Evolutionary conservation across 2,329 filamentous ascomycete genomes (phyloP).

Genomic region (Fusarium sp.): DNA sequence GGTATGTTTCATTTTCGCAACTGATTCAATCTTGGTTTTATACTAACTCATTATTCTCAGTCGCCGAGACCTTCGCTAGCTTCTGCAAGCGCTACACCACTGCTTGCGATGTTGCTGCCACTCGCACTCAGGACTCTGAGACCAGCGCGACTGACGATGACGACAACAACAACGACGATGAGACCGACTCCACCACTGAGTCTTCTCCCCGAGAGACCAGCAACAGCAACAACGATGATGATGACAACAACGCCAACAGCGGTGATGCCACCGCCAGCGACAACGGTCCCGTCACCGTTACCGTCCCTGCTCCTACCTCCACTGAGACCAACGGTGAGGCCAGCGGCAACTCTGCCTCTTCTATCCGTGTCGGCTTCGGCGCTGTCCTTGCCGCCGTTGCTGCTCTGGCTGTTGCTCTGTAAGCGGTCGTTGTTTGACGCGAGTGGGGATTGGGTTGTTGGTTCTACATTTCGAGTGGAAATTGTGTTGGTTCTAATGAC

Average conservation of each 20-base stretch:
- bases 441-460: constrained; percentile 4
- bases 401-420: constrained; percentile 39
- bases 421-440: constrained; percentile 2
- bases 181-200: constrained; percentile 16
- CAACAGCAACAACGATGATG: neutral
- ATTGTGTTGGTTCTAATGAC: constrained; percentile 31
- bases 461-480: constrained; percentile 9
- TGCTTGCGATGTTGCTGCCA: constrained; percentile 34
- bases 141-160: constrained; percentile 7
- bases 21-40: neutral
- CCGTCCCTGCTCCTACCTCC: constrained; percentile 23
- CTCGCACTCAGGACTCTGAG: constrained; percentile 17
- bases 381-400: constrained; percentile 36
- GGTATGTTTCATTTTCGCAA: constrained; percentile 27
- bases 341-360: constrained; percentile 30
- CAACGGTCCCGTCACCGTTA: constrained; percentile 34
- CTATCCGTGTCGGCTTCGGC: constrained; percentile 31
- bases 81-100: constrained; percentile 46
- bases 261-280: constrained; percentile 12
- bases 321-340: constrained; percentile 16
- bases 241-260: neutral
- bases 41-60: constrained; percentile 34
- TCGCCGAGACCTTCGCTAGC: constrained; percentile 43
- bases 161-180: constrained; percentile 7
- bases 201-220: constrained; percentile 7